Evolutionary conservation across 1,284 basidiomycete species (phyloP).

Genomic region (Microbotryomycetes sp.): DNA sequence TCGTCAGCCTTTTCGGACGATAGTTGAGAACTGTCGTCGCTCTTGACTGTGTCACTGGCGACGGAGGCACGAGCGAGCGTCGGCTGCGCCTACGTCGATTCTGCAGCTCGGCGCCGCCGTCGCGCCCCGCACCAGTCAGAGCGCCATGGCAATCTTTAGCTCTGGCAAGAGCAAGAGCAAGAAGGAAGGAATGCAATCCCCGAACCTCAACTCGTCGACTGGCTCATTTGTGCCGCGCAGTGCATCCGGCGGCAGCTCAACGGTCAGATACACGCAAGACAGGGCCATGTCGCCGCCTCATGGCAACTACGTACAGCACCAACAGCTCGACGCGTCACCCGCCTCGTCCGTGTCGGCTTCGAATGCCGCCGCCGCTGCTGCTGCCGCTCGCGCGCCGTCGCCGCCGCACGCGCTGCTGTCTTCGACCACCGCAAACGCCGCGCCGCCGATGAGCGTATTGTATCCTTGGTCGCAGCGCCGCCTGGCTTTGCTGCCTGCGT

Average conservation of each 20-base stretch:
- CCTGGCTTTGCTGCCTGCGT: constrained; percentile 27
- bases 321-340: neutral
- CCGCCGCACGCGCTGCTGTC: neutral
- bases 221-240: neutral
- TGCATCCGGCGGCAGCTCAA: no score
- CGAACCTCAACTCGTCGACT: neutral
- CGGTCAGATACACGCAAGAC: no score
- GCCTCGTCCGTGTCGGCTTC: neutral
- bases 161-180: neutral
- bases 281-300: no score
- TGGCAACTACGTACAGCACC: no score
- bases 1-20: no score
- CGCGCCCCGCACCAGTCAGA: no score
- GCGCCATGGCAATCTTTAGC: neutral
- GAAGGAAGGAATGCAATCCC: neutral
- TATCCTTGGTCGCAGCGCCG: constrained; percentile 36
- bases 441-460: constrained; percentile 24
- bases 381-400: neutral
- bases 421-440: neutral
- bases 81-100: no score
- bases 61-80: no score
- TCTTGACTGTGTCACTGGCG: no score
- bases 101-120: no score
- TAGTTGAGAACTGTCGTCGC: no score
- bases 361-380: neutral